A percentile compares a stretch with the other conserved stretches of the same genome.
Conservation (phyloP, 2,329 filamentous ascomycete species). For the Phyllosticta paracitricarpa region DNA sequence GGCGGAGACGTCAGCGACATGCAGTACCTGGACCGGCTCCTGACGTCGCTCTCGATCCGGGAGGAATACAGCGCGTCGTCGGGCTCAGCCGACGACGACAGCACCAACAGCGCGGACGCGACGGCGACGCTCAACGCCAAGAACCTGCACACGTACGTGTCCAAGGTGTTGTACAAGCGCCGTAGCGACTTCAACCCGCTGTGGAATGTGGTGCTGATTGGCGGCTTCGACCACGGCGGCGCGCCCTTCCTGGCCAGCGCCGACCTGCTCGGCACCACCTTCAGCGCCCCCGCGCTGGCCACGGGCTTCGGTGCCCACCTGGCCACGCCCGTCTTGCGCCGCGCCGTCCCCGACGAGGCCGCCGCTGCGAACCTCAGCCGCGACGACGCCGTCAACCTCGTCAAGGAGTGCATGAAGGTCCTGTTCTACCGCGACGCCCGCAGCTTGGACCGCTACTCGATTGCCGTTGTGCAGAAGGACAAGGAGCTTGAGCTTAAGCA, state of each 20-base stretch:
- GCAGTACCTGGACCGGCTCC: conserved; percentile 93
- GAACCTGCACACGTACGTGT: conserved; percentile 93
- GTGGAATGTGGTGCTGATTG: conserved; percentile 92
- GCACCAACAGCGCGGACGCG: conserved; percentile 25
- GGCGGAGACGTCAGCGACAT: conserved; percentile 97
- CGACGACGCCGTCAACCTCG: conserved; percentile 68
- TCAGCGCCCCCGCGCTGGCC: conserved; percentile 75
- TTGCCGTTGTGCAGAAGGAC: conserved; percentile 80
- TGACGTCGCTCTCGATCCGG: conserved; percentile 74
- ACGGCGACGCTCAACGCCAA: conserved; percentile 59
- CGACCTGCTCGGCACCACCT: conserved; percentile 88
- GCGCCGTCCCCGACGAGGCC: conserved; percentile 73
- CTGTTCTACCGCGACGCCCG: conserved; percentile 94
- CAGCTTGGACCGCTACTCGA: conserved; percentile 81
- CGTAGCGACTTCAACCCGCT: conserved; percentile 93
- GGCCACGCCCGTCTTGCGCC: conserved; percentile 82
- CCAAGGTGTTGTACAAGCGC: conserved; percentile 92
- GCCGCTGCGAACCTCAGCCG: conserved; percentile 59
- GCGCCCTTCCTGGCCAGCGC: conserved; percentile 85
- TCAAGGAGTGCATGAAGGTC: conserved; percentile 97
- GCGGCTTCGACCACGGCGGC: conserved; percentile 66
- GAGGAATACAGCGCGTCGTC: conserved; percentile 61
- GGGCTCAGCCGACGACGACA: conserved; percentile 22
- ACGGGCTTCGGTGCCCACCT: conserved; percentile 92
- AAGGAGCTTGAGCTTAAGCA: conserved; percentile 70